Conservation (phyloP, 2,329 filamentous ascomycete genomes). For the Hypoxylon sp. region DNA sequence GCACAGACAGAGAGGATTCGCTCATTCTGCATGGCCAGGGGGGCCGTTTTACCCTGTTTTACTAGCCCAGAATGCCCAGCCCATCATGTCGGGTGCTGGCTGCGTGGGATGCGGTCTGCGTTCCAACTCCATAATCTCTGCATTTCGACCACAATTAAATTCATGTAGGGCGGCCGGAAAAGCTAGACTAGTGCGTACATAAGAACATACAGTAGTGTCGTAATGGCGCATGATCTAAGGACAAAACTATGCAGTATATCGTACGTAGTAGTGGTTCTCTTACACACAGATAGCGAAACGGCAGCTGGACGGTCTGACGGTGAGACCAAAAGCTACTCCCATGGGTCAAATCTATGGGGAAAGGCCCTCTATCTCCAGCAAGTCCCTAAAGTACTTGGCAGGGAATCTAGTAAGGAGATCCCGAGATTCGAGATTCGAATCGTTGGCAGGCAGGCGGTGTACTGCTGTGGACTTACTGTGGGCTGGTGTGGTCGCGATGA, state of each 20-base stretch:
- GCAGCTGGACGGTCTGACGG: no score
- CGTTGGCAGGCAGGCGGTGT: conserved; percentile 22
- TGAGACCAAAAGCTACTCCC: no score
- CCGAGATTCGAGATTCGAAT: conserved; percentile 23
- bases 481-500: conserved; percentile 10
- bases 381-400: conserved; percentile 2
- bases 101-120: neutral
- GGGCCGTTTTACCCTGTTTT: conserved; percentile 3
- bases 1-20: conserved; percentile 13
- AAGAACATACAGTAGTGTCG: conserved; percentile 10
- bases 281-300: no score
- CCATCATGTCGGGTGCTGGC: conserved; percentile 13
- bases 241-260: no score
- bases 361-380: conserved; percentile 18
- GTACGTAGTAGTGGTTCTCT: no score
- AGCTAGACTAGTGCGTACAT: conserved; percentile 1
- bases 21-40: conserved; percentile 6
- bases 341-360: conserved; percentile 27
- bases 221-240: conserved; percentile 7
- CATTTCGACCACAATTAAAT: conserved; percentile 10
- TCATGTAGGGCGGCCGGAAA: conserved; percentile 3
- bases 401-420: conserved; percentile 14
- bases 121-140: conserved; percentile 2
- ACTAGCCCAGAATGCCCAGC: conserved; percentile 3
- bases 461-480: no score